Evolutionary conservation across 2,329 filamentous ascomycete genomes (phyloP), one percentile per base, ranked within the genome.

Genomic region (Monosporascus sp.): DNA sequence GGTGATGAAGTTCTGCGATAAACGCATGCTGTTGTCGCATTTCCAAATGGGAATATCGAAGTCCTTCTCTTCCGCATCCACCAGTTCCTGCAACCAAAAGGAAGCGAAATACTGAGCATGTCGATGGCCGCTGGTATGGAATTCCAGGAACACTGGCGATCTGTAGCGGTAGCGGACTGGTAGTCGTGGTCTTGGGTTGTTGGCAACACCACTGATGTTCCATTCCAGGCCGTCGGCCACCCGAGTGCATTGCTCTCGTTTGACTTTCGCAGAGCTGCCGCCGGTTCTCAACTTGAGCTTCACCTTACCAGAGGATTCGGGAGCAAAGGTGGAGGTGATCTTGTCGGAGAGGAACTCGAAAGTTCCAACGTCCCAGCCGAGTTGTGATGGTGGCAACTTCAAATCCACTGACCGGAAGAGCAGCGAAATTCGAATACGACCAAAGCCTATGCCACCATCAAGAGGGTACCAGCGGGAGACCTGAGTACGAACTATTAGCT

Each of bases 321-420:
- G 77, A 74, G 62, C 87, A 47, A 78, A 79, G 15, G 78, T 72
- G 0, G 88, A 83, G 0, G 80, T 79, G 47, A 97, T 84, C 17
- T 77, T 79, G 48, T 90, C 79, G 0, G 87, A 90, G 0, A 81
- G 73, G 66, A 97, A 95, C 65, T 96, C 88, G 65, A 97, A 96
- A 0, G 93, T 96, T 37, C 94, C 94, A 44, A 97, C 89, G 55
- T 97, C 90, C 89, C 93, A 97, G 9, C 93, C 91, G 5, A 97
- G 80, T 70, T 96, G 88, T 41, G 85, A 75, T 0, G 88, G 88
- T n/a, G 92, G 92, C 1, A 97, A 77, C 46, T 84, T 84, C 50
- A 93, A 87, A 68, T 96, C 92, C 44, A 97, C 83, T 27, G 89
- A 92, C 27, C 93, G 86, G 81, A 97, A 96, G 3, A 97, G 79